phyloP scores from a whole-genome alignment of 805 yeast genomes.

The Metschnikowia kofuensis region DNA sequence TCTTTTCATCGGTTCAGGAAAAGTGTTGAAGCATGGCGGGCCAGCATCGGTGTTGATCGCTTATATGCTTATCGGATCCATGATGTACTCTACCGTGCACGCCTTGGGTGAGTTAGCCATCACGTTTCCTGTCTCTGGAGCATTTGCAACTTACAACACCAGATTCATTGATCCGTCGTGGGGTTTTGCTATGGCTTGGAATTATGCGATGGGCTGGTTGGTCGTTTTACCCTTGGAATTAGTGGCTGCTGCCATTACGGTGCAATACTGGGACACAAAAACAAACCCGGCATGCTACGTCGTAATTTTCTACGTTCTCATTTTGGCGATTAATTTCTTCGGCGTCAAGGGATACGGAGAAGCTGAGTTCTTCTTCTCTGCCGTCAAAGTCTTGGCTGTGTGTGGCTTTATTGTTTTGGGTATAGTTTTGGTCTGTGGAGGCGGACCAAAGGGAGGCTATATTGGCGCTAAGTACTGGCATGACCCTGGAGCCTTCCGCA shows the following conservation, averaged over 20 bases:
- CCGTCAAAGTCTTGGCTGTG: constrained; percentile 61
- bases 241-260: constrained; percentile 58
- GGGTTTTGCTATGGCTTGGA: constrained; percentile 74
- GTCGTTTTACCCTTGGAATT: constrained; percentile 65
- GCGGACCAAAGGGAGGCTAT: constrained; percentile 34
- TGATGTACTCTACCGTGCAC: constrained; percentile 34
- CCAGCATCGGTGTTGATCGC: constrained; percentile 55
- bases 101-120: constrained; percentile 51
- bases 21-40: constrained; percentile 61
- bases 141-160: constrained; percentile 55
- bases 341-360: constrained; percentile 40
- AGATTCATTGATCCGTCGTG: constrained; percentile 66
- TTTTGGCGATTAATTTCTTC: constrained; percentile 26
- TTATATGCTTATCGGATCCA: constrained; percentile 35
- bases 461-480: constrained; percentile 40
- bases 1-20: constrained; percentile 70
- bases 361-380: constrained; percentile 62
- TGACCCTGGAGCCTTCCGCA: constrained; percentile 34
- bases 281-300: constrained; percentile 58
- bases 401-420: constrained; percentile 57
- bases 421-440: constrained; percentile 52
- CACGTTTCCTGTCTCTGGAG: constrained; percentile 48
- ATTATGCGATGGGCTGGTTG: constrained; percentile 52
- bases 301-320: constrained; percentile 48
- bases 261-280: constrained; percentile 49